These are phyloP conservation scores for Trichoderma asperellum DNA, from an alignment of 2,329 filamentous ascomycete species.

Conservation along the genomic window DNA sequence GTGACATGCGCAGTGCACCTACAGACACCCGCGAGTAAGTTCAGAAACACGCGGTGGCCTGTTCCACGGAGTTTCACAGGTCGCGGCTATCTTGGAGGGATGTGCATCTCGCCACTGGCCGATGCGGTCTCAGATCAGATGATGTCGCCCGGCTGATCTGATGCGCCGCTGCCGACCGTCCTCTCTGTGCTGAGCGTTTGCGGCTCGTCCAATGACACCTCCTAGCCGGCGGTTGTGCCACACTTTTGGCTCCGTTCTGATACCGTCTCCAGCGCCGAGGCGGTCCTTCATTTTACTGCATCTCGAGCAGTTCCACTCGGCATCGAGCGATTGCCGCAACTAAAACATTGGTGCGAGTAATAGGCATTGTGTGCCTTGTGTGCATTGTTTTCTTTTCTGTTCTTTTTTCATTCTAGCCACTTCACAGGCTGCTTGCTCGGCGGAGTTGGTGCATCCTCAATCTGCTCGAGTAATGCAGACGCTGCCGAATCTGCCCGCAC, in stretches of 20 bases:
- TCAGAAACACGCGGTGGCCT: background rate
- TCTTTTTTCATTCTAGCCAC: background rate
- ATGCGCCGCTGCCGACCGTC: slow-evolving; percentile 7
- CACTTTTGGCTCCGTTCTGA: slow-evolving; percentile 15
- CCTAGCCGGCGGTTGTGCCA: background rate
- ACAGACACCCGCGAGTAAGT: background rate
- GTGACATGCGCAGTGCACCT: background rate
- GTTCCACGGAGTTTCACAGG: background rate
- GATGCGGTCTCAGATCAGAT: slow-evolving; percentile 20
- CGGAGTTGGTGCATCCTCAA: background rate
- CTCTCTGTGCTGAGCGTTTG: slow-evolving; percentile 17
- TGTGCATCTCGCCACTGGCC: background rate
- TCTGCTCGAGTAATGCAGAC: background rate
- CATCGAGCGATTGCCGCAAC: slow-evolving; percentile 3
- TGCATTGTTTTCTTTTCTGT: background rate
- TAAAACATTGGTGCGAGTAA: background rate
- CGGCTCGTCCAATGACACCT: slow-evolving; percentile 15
- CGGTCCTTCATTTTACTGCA: slow-evolving; percentile 23
- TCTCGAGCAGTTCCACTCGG: slow-evolving; percentile 10
- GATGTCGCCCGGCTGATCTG: background rate
- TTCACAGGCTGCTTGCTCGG: background rate
- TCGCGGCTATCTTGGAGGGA: slow-evolving; percentile 6
- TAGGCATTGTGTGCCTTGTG: background rate
- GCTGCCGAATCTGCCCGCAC: slow-evolving; percentile 7
- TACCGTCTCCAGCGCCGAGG: slow-evolving; percentile 19